Base-by-base conservation (phyloP, 192 early-diverging fungal genomes). In the Mortierella antarctica region DNA sequence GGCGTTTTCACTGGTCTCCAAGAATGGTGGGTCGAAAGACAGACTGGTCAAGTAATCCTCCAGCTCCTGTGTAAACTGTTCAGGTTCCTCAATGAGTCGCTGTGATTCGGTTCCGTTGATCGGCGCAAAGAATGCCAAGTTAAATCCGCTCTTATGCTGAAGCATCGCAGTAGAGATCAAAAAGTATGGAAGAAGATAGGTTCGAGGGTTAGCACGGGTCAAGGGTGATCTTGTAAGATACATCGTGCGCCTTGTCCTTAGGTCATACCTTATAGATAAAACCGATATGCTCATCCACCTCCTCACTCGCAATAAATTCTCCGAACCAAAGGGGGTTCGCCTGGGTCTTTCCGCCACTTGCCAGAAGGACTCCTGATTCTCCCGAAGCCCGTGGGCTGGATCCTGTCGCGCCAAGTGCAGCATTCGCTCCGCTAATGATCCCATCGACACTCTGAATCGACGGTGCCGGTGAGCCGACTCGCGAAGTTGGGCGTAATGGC, bases 271-370 rank as follows among this genome's bases (percentile, higher is more conserved):
- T 80, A 42, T 50, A 68, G 10, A 67, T 55, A 6, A 80, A 58
- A 2, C 69, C 70, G 58, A 70, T 68, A 14, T 72, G 60, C 48
- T 80, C 77, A 18, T 80, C 70, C 0, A 80, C 65, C 31, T 72
- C 77, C 44, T 80, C 77, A 13, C 65, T 72, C 5, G 64, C 49
- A 45, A 59, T 51, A n/a, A 15, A 48, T 14, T 80, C 39, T 9
- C 77, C 77, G 64, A 72, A 80, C 77, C 77, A 80, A n/a, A 80
- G 18, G 5, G 77, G 64, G 31, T 80, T 80, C 65, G 67, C 59
- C 21, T 71, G 65, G 1, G 77, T 64, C 20, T 80, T 72, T 1
- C 70, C 77, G 48, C 58, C 67, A 17, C 56, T 59, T 10, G 77
- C 20, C 55, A 76, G 12, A 6, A 56, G 47, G 4, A 56, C 62